phyloP scores from a whole-genome alignment of 2,329 filamentous ascomycete genomes.

The Fusarium sp. region DNA sequence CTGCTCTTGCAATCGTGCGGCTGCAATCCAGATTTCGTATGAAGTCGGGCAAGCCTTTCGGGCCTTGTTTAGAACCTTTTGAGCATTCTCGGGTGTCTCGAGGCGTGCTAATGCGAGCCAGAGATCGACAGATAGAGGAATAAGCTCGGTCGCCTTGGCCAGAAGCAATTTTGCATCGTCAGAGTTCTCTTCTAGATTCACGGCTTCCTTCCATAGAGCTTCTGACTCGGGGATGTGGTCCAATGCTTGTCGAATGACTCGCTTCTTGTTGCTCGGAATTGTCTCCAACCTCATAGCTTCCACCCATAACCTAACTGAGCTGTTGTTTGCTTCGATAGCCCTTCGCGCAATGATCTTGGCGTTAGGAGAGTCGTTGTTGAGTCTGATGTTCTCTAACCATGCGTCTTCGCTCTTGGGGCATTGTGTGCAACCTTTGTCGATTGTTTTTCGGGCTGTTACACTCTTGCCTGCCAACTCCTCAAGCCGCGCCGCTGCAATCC shows the following conservation, averaged over 20 bases:
- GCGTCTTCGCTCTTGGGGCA: constrained; percentile 95
- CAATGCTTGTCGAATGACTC: constrained; percentile 88
- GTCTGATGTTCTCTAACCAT: constrained; percentile 94
- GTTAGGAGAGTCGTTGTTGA: constrained; percentile 86
- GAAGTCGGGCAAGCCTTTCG: constrained; percentile 93
- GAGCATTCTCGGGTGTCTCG: constrained; percentile 89
- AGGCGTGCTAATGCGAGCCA: constrained; percentile 94
- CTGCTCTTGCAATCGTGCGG: constrained; percentile 89
- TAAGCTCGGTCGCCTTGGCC: constrained; percentile 94
- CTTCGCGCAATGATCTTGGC: constrained; percentile 95
- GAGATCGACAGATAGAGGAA: constrained; percentile 90
- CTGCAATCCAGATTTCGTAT: constrained; percentile 96
- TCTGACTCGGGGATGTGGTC: constrained; percentile 95
- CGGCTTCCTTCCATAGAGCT: constrained; percentile 96
- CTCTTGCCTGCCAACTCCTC: constrained; percentile 94
- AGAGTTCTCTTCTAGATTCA: constrained; percentile 92
- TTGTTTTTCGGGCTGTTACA: constrained; percentile 86
- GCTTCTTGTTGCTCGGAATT: constrained; percentile 85
- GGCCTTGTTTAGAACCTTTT: constrained; percentile 93
- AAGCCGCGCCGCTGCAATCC: constrained; percentile 91
- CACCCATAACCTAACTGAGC: constrained; percentile 90
- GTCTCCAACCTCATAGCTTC: constrained; percentile 94
- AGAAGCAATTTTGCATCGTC: constrained; percentile 88
- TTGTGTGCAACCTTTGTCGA: constrained; percentile 85
- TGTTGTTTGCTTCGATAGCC: constrained; percentile 90